Evolutionary conservation across 176 grass and related monocot genomes (phyloP), one percentile per base, ranked within the genome.

Genomic region (Zoysia pacifica): DNA sequence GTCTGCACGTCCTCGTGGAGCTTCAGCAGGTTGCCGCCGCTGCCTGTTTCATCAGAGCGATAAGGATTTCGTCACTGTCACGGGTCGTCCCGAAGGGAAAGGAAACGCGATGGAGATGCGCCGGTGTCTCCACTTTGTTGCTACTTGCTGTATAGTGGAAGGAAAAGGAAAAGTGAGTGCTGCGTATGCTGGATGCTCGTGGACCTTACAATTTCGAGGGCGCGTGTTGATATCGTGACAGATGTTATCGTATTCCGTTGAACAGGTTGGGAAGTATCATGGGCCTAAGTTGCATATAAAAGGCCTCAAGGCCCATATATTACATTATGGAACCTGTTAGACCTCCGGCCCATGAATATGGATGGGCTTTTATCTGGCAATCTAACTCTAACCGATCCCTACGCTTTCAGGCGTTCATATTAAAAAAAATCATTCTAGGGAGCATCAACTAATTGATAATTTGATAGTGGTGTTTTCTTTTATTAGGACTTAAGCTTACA

Each of bases 1-100:
- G 85, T 97, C 62, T 92, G 94, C 61, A 97, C 91, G 20, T 97
- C 94, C 68, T 92, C 83, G 7, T 94, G 91, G 49, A 97, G 85
- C 83, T 92, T 91, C 58, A 94, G 84, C n/a, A 94, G 79, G 78
- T 77, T 94, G 83, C 84, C 85, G 51, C 94, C 87, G 59, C 68
- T 69, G 45, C 87, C 94, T 97, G 89, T 72, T 64, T 58, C 76
- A 82, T 45, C 44, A 45, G 44, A 45, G 44, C 44, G 78, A 86
- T 76, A 82, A 88, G 65, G 64, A 9, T 83, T 76, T 76, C 60
- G 82, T 70, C 72, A 55, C 40, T 82, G 44, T 67, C 78, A 35
- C 68, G 72, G 51, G 62, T 59, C 47, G 4, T 54, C 67, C 62
- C 63, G 73, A 52, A 11, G n/a, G 48, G 44, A 75, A 71, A 16